Evolutionary conservation across 768 basidiomycete genomes (phyloP).

Genomic region (Mrakia blollopis): DNA sequence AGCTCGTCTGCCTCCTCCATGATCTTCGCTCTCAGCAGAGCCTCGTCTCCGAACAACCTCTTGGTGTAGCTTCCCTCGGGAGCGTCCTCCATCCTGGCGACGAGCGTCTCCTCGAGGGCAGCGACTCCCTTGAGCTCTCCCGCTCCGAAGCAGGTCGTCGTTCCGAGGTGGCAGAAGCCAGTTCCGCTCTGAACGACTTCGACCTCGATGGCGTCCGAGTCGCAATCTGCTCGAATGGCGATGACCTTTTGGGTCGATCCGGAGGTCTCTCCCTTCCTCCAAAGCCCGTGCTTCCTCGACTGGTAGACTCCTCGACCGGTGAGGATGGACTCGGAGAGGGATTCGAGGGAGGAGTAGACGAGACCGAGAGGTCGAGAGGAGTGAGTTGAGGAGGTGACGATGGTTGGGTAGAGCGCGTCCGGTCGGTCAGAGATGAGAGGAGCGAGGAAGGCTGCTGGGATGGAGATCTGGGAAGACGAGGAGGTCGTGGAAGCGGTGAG

Average conservation of each 20-base stretch:
- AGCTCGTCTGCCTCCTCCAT: conserved; percentile 98
- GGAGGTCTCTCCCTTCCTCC: conserved; percentile 95
- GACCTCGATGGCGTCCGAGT: conserved; percentile 86
- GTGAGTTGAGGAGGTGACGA: conserved; percentile 62
- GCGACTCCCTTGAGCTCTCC: conserved; percentile 71
- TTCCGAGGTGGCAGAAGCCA: conserved; percentile 90
- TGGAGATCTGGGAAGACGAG: conserved; percentile 53
- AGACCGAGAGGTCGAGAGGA: conserved; percentile 60
- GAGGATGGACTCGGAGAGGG: conserved; percentile 76
- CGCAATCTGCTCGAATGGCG: conserved; percentile 80
- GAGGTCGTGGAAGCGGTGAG: conserved; percentile 59
- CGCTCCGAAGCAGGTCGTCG: conserved; percentile 69
- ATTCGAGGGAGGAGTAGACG: conserved; percentile 87
- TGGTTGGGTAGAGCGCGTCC: conserved; percentile 88
- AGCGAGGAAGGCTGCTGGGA: conserved; percentile 81
- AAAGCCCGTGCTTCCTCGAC: conserved; percentile 89
- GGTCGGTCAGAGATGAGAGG: conserved; percentile 75
- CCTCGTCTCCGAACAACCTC: conserved; percentile 73
- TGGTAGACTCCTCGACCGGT: conserved; percentile 93
- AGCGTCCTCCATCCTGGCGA: conserved; percentile 64
- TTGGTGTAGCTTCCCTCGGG: conserved; percentile 90
- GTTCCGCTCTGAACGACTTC: conserved; percentile 76
- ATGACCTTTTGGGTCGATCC: conserved; percentile 86
- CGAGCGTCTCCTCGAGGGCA: conserved; percentile 72
- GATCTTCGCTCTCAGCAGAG: conserved; percentile 83